phyloP scores from a whole-genome alignment of 306 rosid genomes.

The Castanospermum australe region DNA sequence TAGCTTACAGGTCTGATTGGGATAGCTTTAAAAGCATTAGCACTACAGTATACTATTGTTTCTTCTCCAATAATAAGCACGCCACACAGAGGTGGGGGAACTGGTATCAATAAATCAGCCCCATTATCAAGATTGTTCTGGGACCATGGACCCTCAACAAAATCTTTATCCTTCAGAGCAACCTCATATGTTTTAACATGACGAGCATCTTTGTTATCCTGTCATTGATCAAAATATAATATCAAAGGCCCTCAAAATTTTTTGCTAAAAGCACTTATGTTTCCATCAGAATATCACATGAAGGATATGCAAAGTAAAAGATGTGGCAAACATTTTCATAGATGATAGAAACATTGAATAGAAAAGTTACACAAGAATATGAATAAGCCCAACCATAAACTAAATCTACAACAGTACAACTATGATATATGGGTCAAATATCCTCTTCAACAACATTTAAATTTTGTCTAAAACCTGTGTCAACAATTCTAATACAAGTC shows the following conservation, averaged over 20 bases:
- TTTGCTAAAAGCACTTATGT: background rate
- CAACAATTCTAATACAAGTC: background rate
- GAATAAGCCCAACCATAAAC: background rate
- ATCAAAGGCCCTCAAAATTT: constrained; percentile 11
- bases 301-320: background rate
- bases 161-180: constrained; percentile 93
- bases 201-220: constrained; percentile 98
- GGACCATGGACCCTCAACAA: constrained; percentile 97
- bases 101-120: constrained; percentile 91
- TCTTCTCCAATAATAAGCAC: constrained; percentile 97
- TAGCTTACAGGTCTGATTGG: constrained; percentile 83
- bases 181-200: constrained; percentile 98
- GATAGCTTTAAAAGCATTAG: constrained; percentile 91
- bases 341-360: background rate
- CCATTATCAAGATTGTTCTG: constrained; percentile 97
- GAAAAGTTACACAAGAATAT: background rate
- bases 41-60: constrained; percentile 95
- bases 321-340: background rate
- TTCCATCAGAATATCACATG: background rate
- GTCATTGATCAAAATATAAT: constrained; percentile 36
- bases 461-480: background rate
- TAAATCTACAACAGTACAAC: background rate
- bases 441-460: background rate
- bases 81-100: constrained; percentile 96
- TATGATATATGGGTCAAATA: constrained; percentile 4